These are phyloP conservation scores for Dryas octopetala DNA, from an alignment of 306 rosid genomes.

Conservation along the genomic window DNA sequence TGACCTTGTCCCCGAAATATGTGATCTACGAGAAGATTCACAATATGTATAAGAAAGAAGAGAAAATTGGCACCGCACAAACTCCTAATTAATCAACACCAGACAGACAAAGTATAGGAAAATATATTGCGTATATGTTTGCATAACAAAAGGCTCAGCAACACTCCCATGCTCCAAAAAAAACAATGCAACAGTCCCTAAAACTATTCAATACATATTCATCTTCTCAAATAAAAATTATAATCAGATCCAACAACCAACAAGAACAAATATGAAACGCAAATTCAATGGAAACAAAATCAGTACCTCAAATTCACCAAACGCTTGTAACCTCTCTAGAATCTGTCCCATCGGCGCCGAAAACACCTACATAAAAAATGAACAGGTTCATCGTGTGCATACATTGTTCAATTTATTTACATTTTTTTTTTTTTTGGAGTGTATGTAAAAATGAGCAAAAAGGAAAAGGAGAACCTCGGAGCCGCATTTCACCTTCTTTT, in stretches of 20 bases:
- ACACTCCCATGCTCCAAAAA: neutral
- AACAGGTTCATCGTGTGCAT: constrained; percentile 20
- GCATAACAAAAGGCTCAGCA: neutral
- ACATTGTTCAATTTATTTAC: constrained; percentile 23
- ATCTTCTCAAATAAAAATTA: neutral
- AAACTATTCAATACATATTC: neutral
- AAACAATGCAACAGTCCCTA: too few species aligned
- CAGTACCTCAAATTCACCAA: constrained; percentile 93
- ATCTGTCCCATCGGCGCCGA: constrained; percentile 94
- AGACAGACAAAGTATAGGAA: too few species aligned
- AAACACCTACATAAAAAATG: constrained; percentile 50
- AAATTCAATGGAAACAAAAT: constrained; percentile 7
- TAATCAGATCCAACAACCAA: neutral
- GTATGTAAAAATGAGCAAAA: constrained; percentile 26
- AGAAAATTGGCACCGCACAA: constrained; percentile 1
- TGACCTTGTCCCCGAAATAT: constrained; percentile 85
- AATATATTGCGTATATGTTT: neutral
- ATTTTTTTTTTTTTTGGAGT: constrained; percentile 19
- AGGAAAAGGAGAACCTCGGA: constrained; percentile 53
- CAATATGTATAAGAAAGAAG: constrained; percentile 19
- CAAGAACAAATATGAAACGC: neutral
- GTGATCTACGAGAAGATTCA: constrained; percentile 50
- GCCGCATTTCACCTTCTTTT: constrained; percentile 99
- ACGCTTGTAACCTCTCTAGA: constrained; percentile 76
- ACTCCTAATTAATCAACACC: neutral